A percentile compares a stretch with the other conserved stretches of the same genome.
phyloP scores from a whole-genome alignment of 2,329 filamentous ascomycete species.

The Fonsecaea nubica region DNA sequence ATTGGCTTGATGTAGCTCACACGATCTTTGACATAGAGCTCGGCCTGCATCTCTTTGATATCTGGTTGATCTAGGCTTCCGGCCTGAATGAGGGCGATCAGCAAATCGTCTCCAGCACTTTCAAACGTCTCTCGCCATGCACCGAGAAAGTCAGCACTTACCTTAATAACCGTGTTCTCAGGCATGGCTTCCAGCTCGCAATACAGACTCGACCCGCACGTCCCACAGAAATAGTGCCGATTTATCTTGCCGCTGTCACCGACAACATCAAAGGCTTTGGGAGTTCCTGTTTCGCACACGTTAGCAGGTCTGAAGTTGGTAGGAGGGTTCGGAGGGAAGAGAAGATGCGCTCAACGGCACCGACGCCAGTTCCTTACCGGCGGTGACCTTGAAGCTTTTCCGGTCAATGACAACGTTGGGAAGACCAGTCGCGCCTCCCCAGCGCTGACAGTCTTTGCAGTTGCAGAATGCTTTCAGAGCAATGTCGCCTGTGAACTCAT shows the following conservation, averaged over 20 bases:
- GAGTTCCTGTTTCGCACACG: constrained; percentile 38
- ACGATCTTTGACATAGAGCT: constrained; percentile 62
- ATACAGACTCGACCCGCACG: constrained; percentile 60
- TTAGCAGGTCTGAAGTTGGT: not conserved
- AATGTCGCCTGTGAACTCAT: constrained; percentile 50
- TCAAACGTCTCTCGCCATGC: not conserved
- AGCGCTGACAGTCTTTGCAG: constrained; percentile 60
- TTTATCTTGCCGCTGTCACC: constrained; percentile 62
- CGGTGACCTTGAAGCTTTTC: constrained; percentile 56
- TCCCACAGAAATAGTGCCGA: constrained; percentile 62
- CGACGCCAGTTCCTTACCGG: constrained; percentile 43
- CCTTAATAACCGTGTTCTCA: constrained; percentile 52
- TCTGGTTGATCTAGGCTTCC: constrained; percentile 58
- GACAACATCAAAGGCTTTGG: constrained; percentile 56
- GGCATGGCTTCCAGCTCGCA: constrained; percentile 62
- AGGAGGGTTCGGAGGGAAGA: not conserved
- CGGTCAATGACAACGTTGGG: constrained; percentile 60
- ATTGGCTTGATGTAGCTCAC: constrained; percentile 52
- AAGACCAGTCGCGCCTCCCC: constrained; percentile 60
- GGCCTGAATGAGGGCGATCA: constrained; percentile 48
- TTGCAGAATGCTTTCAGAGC: constrained; percentile 58
- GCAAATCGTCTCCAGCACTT: not conserved
- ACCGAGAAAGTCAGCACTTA: not conserved
- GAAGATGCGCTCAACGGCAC: not conserved
- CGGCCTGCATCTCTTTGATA: constrained; percentile 54